phyloP scores from a whole-genome alignment of 176 grass and related monocot genomes.

The Eragrostis curvula region DNA sequence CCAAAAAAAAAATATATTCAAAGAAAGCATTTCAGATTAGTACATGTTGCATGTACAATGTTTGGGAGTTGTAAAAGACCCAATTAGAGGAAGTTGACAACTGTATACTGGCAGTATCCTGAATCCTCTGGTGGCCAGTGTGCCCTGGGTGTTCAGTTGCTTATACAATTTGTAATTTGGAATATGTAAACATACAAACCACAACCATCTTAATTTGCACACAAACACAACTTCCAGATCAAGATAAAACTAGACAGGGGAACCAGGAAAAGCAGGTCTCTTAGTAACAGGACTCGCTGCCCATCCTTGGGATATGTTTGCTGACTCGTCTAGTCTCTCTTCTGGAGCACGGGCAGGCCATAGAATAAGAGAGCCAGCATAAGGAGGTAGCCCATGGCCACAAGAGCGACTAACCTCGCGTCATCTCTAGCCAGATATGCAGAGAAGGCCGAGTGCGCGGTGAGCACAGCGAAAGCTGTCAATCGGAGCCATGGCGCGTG shows the following conservation, averaged over 20 bases:
- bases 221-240: background rate
- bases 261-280: background rate
- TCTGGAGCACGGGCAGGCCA: slow-evolving; percentile 10
- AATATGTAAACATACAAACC: background rate
- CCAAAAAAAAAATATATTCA: slow-evolving; percentile 25
- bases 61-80: background rate
- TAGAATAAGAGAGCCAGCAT: slow-evolving; percentile 43
- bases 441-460: slow-evolving; percentile 34
- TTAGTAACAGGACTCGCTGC: background rate
- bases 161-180: background rate
- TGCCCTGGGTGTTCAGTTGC: background rate
- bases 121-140: background rate
- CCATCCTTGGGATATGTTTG: background rate
- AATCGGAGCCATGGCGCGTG: slow-evolving; percentile 22
- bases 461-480: slow-evolving; percentile 39
- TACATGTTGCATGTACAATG: slow-evolving; percentile 30
- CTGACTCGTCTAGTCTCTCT: slow-evolving; percentile 25
- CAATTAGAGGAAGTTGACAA: background rate
- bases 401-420: slow-evolving; percentile 23
- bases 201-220: background rate
- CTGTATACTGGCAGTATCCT: slow-evolving; percentile 4
- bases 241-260: background rate
- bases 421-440: slow-evolving; percentile 37
- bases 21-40: slow-evolving; percentile 22
- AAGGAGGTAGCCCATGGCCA: slow-evolving; percentile 39